These are phyloP conservation scores for Sonneratia alba DNA, from an alignment of 345 rosid species.

Conservation along the genomic window DNA sequence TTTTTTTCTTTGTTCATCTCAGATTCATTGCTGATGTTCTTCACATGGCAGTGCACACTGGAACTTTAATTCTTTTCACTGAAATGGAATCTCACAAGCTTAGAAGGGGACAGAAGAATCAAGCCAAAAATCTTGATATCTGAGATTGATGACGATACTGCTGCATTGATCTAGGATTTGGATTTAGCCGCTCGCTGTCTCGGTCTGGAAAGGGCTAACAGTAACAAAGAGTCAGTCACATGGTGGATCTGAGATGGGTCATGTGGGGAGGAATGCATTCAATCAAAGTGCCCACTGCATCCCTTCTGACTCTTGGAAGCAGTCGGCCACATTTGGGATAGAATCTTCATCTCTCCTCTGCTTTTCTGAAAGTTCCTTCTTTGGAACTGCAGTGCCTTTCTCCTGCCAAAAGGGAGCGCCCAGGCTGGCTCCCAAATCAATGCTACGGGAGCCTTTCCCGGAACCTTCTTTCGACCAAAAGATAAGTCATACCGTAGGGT, in stretches of 20 bases:
- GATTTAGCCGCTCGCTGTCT: neutral
- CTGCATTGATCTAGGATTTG: neutral
- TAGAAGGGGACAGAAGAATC: no score
- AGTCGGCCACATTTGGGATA: constrained; percentile 9
- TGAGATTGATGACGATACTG: no score
- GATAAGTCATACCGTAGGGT: neutral
- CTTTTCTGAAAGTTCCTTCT: neutral
- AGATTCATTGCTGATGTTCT: no score
- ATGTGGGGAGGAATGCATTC: constrained; percentile 8
- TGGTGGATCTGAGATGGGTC: constrained; percentile 6
- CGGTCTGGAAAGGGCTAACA: neutral
- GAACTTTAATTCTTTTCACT: no score
- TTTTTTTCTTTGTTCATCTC: no score
- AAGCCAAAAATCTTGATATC: no score
- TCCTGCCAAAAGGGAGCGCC: neutral
- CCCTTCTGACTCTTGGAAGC: constrained; percentile 3
- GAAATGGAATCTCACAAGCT: no score
- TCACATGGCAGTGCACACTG: no score
- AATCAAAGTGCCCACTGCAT: neutral
- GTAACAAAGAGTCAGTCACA: constrained; percentile 1
- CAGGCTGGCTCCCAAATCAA: neutral
- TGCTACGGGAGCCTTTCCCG: neutral
- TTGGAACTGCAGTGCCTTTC: neutral
- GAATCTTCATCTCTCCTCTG: constrained; percentile 11
- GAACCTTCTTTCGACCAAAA: neutral